phyloP scores from a whole-genome alignment of 345 rosid genomes.

The Corchorus capsularis region DNA sequence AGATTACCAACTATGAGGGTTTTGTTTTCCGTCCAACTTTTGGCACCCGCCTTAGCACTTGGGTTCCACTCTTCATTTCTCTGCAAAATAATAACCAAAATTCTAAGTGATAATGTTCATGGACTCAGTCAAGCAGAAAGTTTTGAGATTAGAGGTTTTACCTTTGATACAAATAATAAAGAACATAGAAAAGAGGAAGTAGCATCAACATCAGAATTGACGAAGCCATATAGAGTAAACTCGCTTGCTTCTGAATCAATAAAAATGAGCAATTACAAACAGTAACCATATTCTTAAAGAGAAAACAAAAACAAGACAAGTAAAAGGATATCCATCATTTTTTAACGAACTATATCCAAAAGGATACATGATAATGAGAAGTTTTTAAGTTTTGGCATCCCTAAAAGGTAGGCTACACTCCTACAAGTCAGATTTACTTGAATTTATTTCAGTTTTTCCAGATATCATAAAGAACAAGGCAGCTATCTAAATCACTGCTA shows the following conservation, averaged over 20 bases:
- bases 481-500: background rate
- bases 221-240: constrained; percentile 70
- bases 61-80: constrained; percentile 74
- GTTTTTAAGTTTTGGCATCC: background rate
- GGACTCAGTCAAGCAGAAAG: constrained; percentile 14
- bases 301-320: constrained; percentile 2
- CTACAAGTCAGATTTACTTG: background rate
- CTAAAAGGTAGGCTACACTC: background rate
- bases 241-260: constrained; percentile 62
- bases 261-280: constrained; percentile 2
- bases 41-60: constrained; percentile 73
- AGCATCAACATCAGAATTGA: constrained; percentile 84
- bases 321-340: constrained; percentile 5
- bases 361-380: background rate
- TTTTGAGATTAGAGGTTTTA: constrained; percentile 23
- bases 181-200: constrained; percentile 82
- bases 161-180: constrained; percentile 81
- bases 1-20: constrained; percentile 44
- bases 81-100: constrained; percentile 35
- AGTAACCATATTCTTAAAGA: background rate
- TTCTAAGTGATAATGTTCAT: constrained; percentile 16
- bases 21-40: constrained; percentile 58
- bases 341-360: background rate
- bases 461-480: constrained; percentile 16
- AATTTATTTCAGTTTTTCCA: background rate